A percentile compares a stretch with the other conserved stretches of the same genome.
Evolutionary conservation across 2,329 filamentous ascomycete genomes (phyloP).

Genomic region (Drechslerella dactyloides): DNA sequence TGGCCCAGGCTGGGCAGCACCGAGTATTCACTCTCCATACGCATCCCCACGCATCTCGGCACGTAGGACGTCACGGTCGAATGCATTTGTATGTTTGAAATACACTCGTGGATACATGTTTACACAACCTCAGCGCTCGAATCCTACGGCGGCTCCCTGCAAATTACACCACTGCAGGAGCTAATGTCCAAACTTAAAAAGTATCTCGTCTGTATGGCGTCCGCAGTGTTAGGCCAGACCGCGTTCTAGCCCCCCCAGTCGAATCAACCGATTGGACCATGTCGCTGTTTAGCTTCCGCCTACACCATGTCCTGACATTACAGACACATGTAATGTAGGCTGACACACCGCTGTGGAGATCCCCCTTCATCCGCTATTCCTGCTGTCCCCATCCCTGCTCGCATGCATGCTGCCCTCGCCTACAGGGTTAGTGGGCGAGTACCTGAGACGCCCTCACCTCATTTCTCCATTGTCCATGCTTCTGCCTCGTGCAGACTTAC

Average conservation of each 20-base stretch:
- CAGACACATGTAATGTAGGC: not conserved
- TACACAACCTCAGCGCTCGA: too few relatives aligned
- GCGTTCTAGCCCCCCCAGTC: not conserved
- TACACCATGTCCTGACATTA: not conserved
- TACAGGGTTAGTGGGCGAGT: not conserved
- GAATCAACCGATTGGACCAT: not conserved
- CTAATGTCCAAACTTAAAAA: not conserved
- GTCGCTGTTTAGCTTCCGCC: slow-evolving; percentile 1
- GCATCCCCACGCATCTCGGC: too few relatives aligned
- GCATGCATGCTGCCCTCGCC: not conserved
- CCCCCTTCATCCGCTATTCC: not conserved
- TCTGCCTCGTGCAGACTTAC: not conserved
- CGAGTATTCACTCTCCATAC: too few relatives aligned
- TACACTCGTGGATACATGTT: too few relatives aligned
- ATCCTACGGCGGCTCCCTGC: too few relatives aligned
- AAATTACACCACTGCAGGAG: too few relatives aligned
- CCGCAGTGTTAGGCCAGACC: not conserved
- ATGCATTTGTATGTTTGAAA: too few relatives aligned
- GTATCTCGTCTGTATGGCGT: not conserved
- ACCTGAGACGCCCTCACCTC: not conserved
- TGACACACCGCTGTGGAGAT: not conserved
- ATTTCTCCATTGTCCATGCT: not conserved
- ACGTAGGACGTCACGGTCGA: too few relatives aligned
- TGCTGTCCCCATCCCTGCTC: not conserved
- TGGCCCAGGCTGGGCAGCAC: too few relatives aligned